These are phyloP conservation scores for Sisymbrium altissimum DNA, from an alignment of 345 rosid species.

Conservation along the genomic window DNA sequence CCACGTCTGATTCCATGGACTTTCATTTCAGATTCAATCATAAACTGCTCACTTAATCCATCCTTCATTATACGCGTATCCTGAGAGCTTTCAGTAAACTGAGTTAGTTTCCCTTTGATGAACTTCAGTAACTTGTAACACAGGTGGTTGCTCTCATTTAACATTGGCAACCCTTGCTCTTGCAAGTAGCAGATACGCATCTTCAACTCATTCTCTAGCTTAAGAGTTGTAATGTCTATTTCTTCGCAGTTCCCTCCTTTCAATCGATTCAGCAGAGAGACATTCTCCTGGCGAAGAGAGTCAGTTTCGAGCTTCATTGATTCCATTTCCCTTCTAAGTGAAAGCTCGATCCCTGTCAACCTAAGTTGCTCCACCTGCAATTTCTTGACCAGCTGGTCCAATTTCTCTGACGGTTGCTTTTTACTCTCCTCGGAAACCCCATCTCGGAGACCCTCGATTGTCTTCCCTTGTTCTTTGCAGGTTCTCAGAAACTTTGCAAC, in stretches of 20 bases:
- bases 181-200: slow-evolving; percentile 62
- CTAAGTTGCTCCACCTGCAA: slow-evolving; percentile 83
- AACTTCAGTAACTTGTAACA: slow-evolving; percentile 65
- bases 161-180: slow-evolving; percentile 67
- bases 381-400: slow-evolving; percentile 46
- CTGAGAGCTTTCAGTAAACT: slow-evolving; percentile 44
- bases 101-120: slow-evolving; percentile 51
- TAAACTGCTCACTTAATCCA: slow-evolving; percentile 61
- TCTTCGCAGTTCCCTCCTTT: slow-evolving; percentile 62
- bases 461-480: slow-evolving; percentile 80
- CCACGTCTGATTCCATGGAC: slow-evolving; percentile 67
- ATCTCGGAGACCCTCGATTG: slow-evolving; percentile 74
- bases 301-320: slow-evolving; percentile 58
- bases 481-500: slow-evolving; percentile 61
- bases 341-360: slow-evolving; percentile 75
- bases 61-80: slow-evolving; percentile 31
- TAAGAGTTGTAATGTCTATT: slow-evolving; percentile 48
- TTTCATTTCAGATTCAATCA: slow-evolving; percentile 72
- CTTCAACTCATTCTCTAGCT: slow-evolving; percentile 72
- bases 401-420: slow-evolving; percentile 42
- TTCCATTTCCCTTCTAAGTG: slow-evolving; percentile 75
- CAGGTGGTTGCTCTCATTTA: slow-evolving; percentile 56
- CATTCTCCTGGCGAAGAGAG: slow-evolving; percentile 83
- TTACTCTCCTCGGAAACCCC: slow-evolving; percentile 45
- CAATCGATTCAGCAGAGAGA: slow-evolving; percentile 66